Base-by-base conservation (phyloP, 345 rosid species). In the Trapa bicornis region DNA sequence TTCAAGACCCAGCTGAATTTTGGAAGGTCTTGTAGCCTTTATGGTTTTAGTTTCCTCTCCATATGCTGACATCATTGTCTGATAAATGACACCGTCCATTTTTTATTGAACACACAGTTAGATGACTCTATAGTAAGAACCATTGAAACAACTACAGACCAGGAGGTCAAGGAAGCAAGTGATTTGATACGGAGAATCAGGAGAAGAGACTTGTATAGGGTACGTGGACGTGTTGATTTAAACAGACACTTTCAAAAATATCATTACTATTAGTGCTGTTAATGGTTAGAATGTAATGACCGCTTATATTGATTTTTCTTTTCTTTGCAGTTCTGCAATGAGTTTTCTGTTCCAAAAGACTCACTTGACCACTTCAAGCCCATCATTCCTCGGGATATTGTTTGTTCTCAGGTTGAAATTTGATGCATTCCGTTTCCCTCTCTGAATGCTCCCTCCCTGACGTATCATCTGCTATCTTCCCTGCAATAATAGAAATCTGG, bases 301-400 rank as follows among this genome's bases (percentile, higher is more conserved):
- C 14, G 9, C 7, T 22, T 22, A 32, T 29, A 57, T 4, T 29
- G 36, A 1, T 22, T 57, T 6, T 5, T 35, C 16, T 58, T 8
- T 1, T 58, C 35, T 58, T 75, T 73, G 76, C 96, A 92, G 98
- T 92, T 89, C 74, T 92, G 98, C 77, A 89, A 89, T 69, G 98
- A 89, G 76, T 92, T 81, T 71, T 81, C 96, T 29, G 96, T 92
- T 80, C 96, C 98, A 5, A 92, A 83, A 76, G 90, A 88, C 73
- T 77, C 82, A 65, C 38, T 87, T 47, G 98, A 86, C 54, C 76
- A 89, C 77, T 92, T 88, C 83, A 88, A 83, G 77, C 74, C 83
- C 37, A 89, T 89, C 47, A 87, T 93, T 37, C 81, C 96, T 2
- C 83, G 82, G 76, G 98, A 92, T 71, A 92, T 92, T 74, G 82